Conservation (phyloP, 768 basidiomycete species). For the Trametes villosa region DNA sequence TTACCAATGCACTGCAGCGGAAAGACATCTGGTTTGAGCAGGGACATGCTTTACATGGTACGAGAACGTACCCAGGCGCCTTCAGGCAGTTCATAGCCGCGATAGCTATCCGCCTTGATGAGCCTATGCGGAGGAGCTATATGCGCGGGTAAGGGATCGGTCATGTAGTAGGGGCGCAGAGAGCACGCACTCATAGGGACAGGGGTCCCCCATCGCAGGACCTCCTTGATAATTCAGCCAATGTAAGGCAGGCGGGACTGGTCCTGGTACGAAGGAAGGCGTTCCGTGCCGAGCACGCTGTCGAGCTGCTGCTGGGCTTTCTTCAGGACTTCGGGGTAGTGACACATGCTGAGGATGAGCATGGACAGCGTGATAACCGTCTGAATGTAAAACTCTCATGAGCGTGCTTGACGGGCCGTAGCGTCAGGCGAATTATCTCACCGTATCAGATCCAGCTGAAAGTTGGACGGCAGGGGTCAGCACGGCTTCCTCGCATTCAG, state of each 20-base stretch:
- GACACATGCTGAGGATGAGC: slow-evolving; percentile 14
- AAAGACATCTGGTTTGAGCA: background rate
- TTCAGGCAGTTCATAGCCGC: slow-evolving; percentile 6
- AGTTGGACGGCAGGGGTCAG: too few relatives aligned
- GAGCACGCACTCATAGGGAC: slow-evolving; percentile 7
- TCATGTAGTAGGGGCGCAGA: background rate
- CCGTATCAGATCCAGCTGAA: too few relatives aligned
- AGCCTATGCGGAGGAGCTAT: slow-evolving; percentile 13
- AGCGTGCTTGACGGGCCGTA: too few relatives aligned
- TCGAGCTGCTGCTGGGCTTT: slow-evolving; percentile 10
- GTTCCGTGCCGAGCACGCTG: background rate
- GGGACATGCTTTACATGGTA: background rate
- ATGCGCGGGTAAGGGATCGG: background rate
- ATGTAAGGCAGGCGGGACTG: slow-evolving; percentile 4
- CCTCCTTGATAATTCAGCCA: slow-evolving; percentile 8
- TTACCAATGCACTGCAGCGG: slow-evolving; percentile 10
- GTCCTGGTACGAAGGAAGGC: slow-evolving; percentile 8
- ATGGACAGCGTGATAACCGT: background rate
- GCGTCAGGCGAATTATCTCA: too few relatives aligned
- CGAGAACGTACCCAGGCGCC: slow-evolving; percentile 8
- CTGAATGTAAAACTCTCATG: background rate
- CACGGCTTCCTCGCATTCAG: too few relatives aligned
- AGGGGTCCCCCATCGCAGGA: slow-evolving; percentile 5
- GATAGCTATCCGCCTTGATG: slow-evolving; percentile 12
- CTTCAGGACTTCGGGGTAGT: background rate